Evolutionary conservation across 169 alveolate genomes (phyloP).

Genomic region (Plasmodium malariae): DNA sequence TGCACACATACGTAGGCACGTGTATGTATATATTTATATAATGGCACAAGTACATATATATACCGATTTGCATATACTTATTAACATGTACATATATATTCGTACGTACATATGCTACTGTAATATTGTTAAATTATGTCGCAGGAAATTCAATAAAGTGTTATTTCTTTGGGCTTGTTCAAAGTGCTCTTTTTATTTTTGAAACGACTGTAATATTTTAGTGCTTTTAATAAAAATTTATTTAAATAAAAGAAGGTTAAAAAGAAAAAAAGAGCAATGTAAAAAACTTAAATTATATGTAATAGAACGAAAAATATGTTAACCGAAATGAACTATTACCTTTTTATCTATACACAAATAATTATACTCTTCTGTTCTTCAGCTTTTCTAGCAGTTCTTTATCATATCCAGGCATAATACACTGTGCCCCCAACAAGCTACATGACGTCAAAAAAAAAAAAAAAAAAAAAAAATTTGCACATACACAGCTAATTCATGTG

Average conservation of each 20-base stretch:
- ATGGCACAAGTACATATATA: neutral
- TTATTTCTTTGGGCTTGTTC: neutral
- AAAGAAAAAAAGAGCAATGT: neutral
- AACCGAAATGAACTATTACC: too few relatives aligned
- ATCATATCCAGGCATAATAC: constrained; percentile 24
- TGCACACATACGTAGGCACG: too few relatives aligned
- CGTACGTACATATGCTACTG: too few relatives aligned
- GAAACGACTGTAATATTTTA: neutral
- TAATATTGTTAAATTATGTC: too few relatives aligned
- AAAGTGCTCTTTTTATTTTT: neutral
- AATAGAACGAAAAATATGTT: neutral
- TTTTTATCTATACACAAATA: neutral
- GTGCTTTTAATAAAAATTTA: too few relatives aligned
- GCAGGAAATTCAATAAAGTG: neutral
- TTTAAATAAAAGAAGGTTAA: neutral
- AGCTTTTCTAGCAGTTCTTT: constrained; percentile 58
- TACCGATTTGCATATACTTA: neutral
- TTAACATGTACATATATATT: too few relatives aligned
- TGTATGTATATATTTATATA: neutral
- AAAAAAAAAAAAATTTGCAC: constrained; percentile 1
- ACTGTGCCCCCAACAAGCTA: constrained; percentile 55
- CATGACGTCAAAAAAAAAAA: neutral
- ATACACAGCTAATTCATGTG: too few relatives aligned
- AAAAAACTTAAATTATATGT: neutral
- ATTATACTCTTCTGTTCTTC: constrained; percentile 15